These are phyloP conservation scores for Vickermania ingenoplastis DNA, from an alignment of 208 protist genomes.

Conservation along the genomic window DNA sequence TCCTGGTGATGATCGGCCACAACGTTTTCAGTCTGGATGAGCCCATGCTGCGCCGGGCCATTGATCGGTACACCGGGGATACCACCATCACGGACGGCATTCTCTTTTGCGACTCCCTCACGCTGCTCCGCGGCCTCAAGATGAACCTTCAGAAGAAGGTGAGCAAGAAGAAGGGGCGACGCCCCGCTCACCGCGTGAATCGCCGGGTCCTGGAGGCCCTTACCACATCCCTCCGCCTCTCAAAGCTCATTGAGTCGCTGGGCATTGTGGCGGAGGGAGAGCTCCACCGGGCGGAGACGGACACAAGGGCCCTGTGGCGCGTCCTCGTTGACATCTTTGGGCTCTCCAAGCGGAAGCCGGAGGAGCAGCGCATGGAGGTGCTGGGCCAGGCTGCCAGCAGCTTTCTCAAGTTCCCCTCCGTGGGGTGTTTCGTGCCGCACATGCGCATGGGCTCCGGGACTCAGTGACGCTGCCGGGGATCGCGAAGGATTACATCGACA, in stretches of 20 bases:
- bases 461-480: slow-evolving; percentile 51
- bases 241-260: slow-evolving; percentile 51
- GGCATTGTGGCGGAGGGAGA: slow-evolving; percentile 43
- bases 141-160: slow-evolving; percentile 19
- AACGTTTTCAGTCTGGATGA: slow-evolving; percentile 81
- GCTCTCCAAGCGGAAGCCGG: slow-evolving; percentile 15
- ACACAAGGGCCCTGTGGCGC: slow-evolving; percentile 77
- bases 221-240: slow-evolving; percentile 51
- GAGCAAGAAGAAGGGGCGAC: slow-evolving; percentile 6
- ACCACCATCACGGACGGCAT: slow-evolving; percentile 33
- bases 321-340: slow-evolving; percentile 61
- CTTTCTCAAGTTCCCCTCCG: slow-evolving; percentile 37
- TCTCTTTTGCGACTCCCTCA: slow-evolving; percentile 76
- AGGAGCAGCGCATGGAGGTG: slow-evolving; percentile 38
- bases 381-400: slow-evolving; percentile 40
- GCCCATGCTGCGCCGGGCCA: slow-evolving; percentile 65
- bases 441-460: slow-evolving; percentile 23
- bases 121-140: slow-evolving; percentile 43
- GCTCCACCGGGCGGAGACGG: slow-evolving; percentile 78
- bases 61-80: slow-evolving; percentile 26
- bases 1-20: slow-evolving; percentile 71
- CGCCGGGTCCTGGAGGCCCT: slow-evolving; percentile 40
- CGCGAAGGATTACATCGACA: slow-evolving; percentile 25
- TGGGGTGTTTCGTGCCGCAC: slow-evolving; percentile 57
- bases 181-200: slow-evolving; percentile 12